Base-by-base conservation (phyloP, 176 grass and related monocot genomes). In the Dendrocalamus sinicus region DNA sequence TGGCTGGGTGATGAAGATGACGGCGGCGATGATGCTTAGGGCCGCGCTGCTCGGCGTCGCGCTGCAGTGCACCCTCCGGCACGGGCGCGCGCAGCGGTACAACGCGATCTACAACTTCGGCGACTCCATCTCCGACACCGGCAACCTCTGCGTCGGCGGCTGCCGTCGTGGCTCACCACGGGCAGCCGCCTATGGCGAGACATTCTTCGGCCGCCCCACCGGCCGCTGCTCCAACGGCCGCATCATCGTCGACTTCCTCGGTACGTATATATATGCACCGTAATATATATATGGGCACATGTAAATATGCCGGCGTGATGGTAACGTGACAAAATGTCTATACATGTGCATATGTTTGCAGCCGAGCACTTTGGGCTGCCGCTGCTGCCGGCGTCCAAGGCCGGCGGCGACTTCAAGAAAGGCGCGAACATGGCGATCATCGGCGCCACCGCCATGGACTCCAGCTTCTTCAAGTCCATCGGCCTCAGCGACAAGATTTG, bases 141-240 rank as follows among this genome's bases (percentile, higher is more conserved):
- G 95, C 72, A 97, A 97, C 89, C 87, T 93, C 41, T 90, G 89
- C 54, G 79, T 86, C 15, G 84, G 86, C 20, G 91, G 93, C 10
- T 87, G 89, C 82, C 92, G 22, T 75, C 89, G 0, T 93, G 91
- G 88, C 85, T 94, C 76, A 97, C 94, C 43, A 90, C 83, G 92
- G 86, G 0, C 87, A 91, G 43, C 13, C 80, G 0, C 93, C 62
- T 95, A 98, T 39, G 95, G 95, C 0, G 37, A 91, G 84, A 98
- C 91, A 85, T 97, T 93, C 89, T 98, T 98, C 87, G 72, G 77
- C 13, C 83, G 75, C 16, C 89, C 95, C 61, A 97, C 95, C 1
- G 95, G 95, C 9, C 88, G 95, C 9, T 97, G 92, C 78, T 93
- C 91, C 12, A 82, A 97, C 37, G 95, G 92, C 75, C 92, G 95